Evolutionary conservation across 192 early-diverging fungal species (phyloP).

Genomic region (Cetraspora pellucida): DNA sequence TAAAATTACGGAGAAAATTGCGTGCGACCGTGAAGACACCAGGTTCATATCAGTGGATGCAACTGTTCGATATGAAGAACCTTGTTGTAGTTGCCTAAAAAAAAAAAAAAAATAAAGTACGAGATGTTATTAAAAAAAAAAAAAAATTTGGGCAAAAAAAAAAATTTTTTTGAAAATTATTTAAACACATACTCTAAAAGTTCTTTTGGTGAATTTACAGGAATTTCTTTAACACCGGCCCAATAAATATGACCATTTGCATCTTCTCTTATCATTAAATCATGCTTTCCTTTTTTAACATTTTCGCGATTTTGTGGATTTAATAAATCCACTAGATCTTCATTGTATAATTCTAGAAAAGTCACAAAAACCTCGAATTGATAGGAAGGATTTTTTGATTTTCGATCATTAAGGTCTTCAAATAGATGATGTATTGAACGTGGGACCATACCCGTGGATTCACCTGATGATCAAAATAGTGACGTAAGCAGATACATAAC

Average conservation of each 20-base stretch:
- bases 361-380: constrained; percentile 68
- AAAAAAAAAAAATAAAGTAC: constrained; percentile 40
- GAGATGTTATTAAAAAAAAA: background rate
- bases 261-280: constrained; percentile 75
- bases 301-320: constrained; percentile 39
- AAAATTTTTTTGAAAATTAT: background rate
- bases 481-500: background rate
- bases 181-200: constrained; percentile 48
- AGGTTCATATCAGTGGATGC: constrained; percentile 96
- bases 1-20: constrained; percentile 90
- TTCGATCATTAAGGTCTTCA: constrained; percentile 38
- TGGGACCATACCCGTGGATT: constrained; percentile 65
- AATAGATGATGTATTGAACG: constrained; percentile 68
- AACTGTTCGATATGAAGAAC: constrained; percentile 64
- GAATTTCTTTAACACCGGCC: constrained; percentile 80
- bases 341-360: constrained; percentile 97
- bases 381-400: constrained; percentile 43
- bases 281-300: constrained; percentile 37
- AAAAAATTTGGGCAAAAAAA: background rate
- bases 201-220: constrained; percentile 70
- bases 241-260: constrained; percentile 83
- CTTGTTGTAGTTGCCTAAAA: constrained; percentile 55
- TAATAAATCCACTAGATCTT: constrained; percentile 90
- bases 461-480: background rate
- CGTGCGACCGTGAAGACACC: constrained; percentile 91